These are phyloP conservation scores for Colletotrichum sp. DNA, from an alignment of 2,329 filamentous ascomycete genomes.

Conservation along the genomic window DNA sequence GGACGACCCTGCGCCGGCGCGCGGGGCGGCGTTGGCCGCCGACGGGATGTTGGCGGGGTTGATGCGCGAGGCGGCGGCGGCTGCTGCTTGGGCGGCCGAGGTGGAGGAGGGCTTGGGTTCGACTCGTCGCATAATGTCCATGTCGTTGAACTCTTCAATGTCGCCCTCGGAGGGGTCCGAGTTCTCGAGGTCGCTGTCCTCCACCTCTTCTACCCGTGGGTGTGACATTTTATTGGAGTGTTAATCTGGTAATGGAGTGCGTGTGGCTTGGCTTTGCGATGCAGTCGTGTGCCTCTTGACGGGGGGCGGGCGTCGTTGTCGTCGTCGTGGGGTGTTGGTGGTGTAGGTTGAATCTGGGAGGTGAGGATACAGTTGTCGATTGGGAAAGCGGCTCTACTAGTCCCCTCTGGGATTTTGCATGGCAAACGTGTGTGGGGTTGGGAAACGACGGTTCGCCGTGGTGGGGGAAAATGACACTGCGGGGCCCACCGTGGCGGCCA, in stretches of 20 bases:
- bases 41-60: slow-evolving; percentile 41
- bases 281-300: not conserved
- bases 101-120: slow-evolving; percentile 34
- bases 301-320: not conserved
- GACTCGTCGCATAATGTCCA: slow-evolving; percentile 59
- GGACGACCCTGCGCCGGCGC: slow-evolving; percentile 31
- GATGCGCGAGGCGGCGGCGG: slow-evolving; percentile 27
- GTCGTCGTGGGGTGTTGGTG: not conserved
- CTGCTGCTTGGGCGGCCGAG: slow-evolving; percentile 2
- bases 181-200: slow-evolving; percentile 72
- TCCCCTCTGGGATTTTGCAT: slow-evolving; percentile 17
- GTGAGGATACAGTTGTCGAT: slow-evolving; percentile 17
- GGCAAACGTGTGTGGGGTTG: slow-evolving; percentile 11
- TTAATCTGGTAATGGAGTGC: not conserved
- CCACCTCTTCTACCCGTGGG: slow-evolving; percentile 91
- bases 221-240: slow-evolving; percentile 69
- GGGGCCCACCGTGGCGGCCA: not conserved
- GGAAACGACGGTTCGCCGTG: slow-evolving; percentile 8
- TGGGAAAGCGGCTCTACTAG: slow-evolving; percentile 14
- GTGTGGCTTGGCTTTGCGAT: not conserved
- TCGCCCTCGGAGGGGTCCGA: slow-evolving; percentile 90
- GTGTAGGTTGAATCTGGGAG: slow-evolving; percentile 3
- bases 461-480: not conserved
- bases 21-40: slow-evolving; percentile 32
- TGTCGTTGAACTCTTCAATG: slow-evolving; percentile 68